Evolutionary conservation across 495 filamentous ascomycete species (phyloP), one percentile per base, ranked within the genome.

Genomic region (Usnea hakonensis): DNA sequence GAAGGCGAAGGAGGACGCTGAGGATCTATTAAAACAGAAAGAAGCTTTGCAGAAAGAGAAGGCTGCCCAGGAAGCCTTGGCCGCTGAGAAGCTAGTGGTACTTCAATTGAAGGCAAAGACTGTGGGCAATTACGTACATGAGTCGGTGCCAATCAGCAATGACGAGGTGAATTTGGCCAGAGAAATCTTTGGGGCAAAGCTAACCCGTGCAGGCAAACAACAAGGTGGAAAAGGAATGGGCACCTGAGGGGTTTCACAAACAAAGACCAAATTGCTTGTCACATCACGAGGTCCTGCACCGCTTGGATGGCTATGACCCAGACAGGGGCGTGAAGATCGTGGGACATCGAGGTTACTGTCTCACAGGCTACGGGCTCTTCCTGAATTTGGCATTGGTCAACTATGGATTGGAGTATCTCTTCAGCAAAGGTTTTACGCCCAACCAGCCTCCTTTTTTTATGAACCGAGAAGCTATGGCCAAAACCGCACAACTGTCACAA

Each of bases 371-470:
- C 79, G 94, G 94, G 43, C 84, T 96, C n/a, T 95, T 95, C 75
- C 82, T 98, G 43, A 94, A 93, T 73, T 85, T 90, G 65, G 94
- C 94, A 7, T 77, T 97, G 40, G 85, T 96, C 69, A 96, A 95
- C 74, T 98, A 96, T 70, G 94, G 92, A 35, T 76, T 96, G 57
- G 88, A 95, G 71, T 97, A 95, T 72, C 82, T 97, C 21, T 81
- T 81, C 72, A 74, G 75, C 72, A 77, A 85, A 76, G 80, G 89
- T 17, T 97, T 95, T 75, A 91, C 79, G n/a, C 85, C 90, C 3
- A 87, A 94, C 59, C 90, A 95, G 71, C 90, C 93, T 14, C 94
- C 94, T 3, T 91, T 91, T 66, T 96, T 98, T 78, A 97, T 97
- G 94, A 81, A 93, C 57, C 87, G 86, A 75, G 89, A 95, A 43